Evolutionary conservation across 208 protist genomes (phyloP), one percentile per base, ranked within the genome.

Genomic region (Trypanosoma melophagium): DNA sequence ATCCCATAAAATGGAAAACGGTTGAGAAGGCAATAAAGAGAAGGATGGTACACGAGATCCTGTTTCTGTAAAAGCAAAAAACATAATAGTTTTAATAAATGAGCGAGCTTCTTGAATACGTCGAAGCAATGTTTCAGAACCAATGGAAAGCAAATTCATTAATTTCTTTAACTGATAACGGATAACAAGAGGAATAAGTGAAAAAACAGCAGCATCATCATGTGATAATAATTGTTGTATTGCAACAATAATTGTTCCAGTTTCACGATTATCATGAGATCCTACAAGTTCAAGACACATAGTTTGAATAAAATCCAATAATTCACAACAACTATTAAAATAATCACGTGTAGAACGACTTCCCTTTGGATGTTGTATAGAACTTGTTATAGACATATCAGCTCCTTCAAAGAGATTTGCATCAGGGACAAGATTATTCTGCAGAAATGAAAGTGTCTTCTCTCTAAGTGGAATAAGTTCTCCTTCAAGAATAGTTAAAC

Each of bases 281-380:
- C 52, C 65, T 21, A 77, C 45, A 13, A 74, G 7, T 12, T 58
- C 51, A 50, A 60, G 49, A 16, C 70, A 16, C 50, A 81, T 64
- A 16, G 12, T 9, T 50, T 66, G 60, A 35, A 57, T 41, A 1
- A 83, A 41, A 13, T 12, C 51, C 7, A 77, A 49, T 17, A 86
- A 69, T 28, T 61, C 44, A 50, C 54, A 60, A 38, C 79, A 66
- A 57, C 71, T 78, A 14, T 54, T 71, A 57, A 89, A 71, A 53
- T 82, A 89, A 25, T 86, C 74, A 12, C 77, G 79, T 17, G 76
- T 76, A 8, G 83, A 74, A 50, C 83, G 83, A 45, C 83, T 89
- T 45, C 83, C 80, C 10, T 28, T 55, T 17, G 70, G 70, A 25
- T 38, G 67, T n/a, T 42, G n/a, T 31, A 44, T 19, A 17, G 5